These are phyloP conservation scores for Gypsophila paniculata DNA, from an alignment of 179 eudicot species.

Conservation along the genomic window DNA sequence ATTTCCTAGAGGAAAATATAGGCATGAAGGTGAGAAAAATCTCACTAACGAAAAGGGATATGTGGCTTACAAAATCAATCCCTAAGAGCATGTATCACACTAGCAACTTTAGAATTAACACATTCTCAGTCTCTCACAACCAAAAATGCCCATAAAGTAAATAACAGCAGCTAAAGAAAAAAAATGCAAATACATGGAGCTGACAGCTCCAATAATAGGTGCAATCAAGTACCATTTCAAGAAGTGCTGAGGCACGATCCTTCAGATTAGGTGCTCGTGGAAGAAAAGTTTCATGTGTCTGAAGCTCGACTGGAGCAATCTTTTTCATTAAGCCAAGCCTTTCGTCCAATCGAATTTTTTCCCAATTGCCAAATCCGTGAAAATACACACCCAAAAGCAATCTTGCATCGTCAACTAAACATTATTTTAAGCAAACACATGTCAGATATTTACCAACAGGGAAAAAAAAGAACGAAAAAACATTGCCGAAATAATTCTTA, in stretches of 20 bases:
- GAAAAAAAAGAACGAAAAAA: background rate
- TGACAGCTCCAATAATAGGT: background rate
- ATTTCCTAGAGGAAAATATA: constrained; percentile 55
- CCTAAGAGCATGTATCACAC: background rate
- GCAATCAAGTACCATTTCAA: constrained; percentile 64
- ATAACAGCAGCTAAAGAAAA: background rate
- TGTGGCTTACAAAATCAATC: background rate
- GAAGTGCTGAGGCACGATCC: constrained; percentile 90
- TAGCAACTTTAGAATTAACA: background rate
- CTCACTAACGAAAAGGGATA: background rate
- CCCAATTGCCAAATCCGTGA: constrained; percentile 99
- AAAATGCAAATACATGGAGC: constrained; percentile 1
- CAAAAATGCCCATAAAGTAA: background rate
- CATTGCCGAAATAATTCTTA: constrained; percentile 29
- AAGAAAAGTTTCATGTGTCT: constrained; percentile 94
- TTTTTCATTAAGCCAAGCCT: constrained; percentile 79
- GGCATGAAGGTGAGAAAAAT: constrained; percentile 9
- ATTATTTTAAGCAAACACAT: constrained; percentile 5
- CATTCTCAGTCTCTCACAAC: background rate
- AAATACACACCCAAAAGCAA: constrained; percentile 89
- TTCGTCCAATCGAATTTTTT: constrained; percentile 85
- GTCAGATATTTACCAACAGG: constrained; percentile 13
- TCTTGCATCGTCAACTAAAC: constrained; percentile 90
- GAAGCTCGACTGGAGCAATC: constrained; percentile 98
- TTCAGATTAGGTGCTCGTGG: constrained; percentile 97